Conservation (phyloP, 176 grass and related monocot genomes). For the Dactylis glomerata region DNA sequence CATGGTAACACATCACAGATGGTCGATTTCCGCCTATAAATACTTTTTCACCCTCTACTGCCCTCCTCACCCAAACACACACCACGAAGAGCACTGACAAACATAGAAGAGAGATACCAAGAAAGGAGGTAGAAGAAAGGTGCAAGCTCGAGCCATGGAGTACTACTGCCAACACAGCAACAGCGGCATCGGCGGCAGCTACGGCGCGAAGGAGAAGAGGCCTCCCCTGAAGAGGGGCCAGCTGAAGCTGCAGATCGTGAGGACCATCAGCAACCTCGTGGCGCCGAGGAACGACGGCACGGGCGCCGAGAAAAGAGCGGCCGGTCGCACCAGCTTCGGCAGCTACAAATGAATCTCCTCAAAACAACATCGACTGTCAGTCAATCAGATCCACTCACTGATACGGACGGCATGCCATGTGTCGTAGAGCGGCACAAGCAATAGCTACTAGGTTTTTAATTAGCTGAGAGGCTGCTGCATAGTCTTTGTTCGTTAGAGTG, state of each 20-base stretch:
- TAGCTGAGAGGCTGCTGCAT: not conserved
- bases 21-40: slow-evolving; percentile 8
- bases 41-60: not conserved
- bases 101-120: no score
- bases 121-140: not conserved
- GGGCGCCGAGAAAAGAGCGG: not conserved
- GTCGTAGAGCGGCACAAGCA: not conserved
- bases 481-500: no score
- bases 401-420: not conserved
- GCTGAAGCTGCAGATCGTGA: slow-evolving; percentile 23
- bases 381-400: not conserved
- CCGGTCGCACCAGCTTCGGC: not conserved
- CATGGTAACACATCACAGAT: not conserved
- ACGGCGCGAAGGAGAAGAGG: slow-evolving; percentile 9
- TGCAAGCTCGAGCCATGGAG: not conserved
- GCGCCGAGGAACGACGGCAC: not conserved
- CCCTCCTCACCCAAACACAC: not conserved
- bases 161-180: slow-evolving; percentile 21
- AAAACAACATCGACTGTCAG: not conserved
- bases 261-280: slow-evolving; percentile 26
- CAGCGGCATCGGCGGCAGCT: not conserved
- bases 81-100: not conserved
- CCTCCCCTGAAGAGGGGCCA: slow-evolving; percentile 26
- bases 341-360: not conserved
- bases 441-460: not conserved